phyloP scores from a whole-genome alignment of 169 alveolate species.

The Plasmodium vivax region DNA sequence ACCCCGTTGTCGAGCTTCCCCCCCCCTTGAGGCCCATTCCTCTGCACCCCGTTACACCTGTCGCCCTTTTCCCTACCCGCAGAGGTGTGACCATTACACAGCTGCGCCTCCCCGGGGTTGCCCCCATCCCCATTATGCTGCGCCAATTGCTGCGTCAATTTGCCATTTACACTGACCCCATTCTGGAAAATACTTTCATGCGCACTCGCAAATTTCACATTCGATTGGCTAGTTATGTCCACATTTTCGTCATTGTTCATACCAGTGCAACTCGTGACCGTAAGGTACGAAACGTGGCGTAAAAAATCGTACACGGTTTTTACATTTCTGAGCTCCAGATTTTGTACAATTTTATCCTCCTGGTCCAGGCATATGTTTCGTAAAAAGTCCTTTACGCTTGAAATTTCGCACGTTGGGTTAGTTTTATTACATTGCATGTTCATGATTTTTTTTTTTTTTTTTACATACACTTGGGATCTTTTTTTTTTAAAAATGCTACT shows the following conservation, averaged over 20 bases:
- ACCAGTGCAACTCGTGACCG: constrained; percentile 20
- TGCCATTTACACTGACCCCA: background rate
- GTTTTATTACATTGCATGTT: constrained; percentile 14
- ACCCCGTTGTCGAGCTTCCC: no score
- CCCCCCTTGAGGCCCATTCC: background rate
- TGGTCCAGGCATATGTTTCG: constrained; percentile 48
- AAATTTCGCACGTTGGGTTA: background rate
- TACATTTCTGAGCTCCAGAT: constrained; percentile 26
- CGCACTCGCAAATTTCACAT: background rate
- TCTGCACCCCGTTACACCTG: background rate
- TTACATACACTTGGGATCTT: background rate
- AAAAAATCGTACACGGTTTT: constrained; percentile 52
- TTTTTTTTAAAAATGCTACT: background rate
- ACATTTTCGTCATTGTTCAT: constrained; percentile 3
- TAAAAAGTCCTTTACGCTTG: background rate
- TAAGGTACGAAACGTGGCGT: constrained; percentile 21
- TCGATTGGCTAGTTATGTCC: constrained; percentile 13
- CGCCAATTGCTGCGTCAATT: constrained; percentile 6
- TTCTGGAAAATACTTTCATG: constrained; percentile 1
- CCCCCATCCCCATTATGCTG: constrained; percentile 3
- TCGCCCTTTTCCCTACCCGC: background rate
- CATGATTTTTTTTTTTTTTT: background rate
- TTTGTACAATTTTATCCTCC: constrained; percentile 41
- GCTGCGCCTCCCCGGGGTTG: background rate
- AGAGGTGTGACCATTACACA: background rate